Base-by-base conservation (phyloP, 805 yeast species). In the Ogataea dorogensis region DNA sequence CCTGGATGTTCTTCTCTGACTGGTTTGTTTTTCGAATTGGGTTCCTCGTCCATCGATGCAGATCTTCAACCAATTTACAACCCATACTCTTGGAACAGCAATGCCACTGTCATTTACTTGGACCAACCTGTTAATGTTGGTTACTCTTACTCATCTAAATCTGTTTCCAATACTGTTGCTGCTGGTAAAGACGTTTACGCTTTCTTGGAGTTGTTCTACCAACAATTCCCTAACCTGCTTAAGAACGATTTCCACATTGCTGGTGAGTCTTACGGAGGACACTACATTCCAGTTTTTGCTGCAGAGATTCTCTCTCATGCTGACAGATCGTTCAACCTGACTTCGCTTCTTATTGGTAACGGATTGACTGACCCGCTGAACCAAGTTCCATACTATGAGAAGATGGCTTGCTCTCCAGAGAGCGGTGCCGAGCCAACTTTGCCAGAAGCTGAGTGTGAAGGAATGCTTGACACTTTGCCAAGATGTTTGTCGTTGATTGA, bases 91-190 rank as follows among this genome's bases (percentile, higher is more conserved):
- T 91, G 98, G 98, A 91, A 89, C 63, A 68, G 71, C 49, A 86
- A 88, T 54, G 97, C 98, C 14, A 77, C 89, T 19, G 86, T 91
- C 15, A 82, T 91, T 45, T 91, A 83, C 67, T 71, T 91, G 43
- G 98, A 91, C 60, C 97, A 91, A 63, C 98, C 98, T 4, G 85
- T 89, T 28, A 85, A 85, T 36, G 96, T 86, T 21, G 98, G 98
- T 12, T 91, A 77, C 64, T 87, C 96, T 0, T 81, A 83, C 59
- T 86, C 95, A 16, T 71, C 79, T 9, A 59, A 59, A 23, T 63
- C 70, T 17, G 81, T 88, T 17, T 63, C 80, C 20, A 74, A 75
- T 51, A 81, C 96, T 5, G 78, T 75, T 32, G 79, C 88, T 31
- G 97, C 97, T 20, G 95, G 87, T 24, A 74, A 75, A 54, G 98